Percentiles rank a stretch among this genome's conserved stretches.
phyloP scores from a whole-genome alignment of 768 basidiomycete species.

The Mycena rosella region DNA sequence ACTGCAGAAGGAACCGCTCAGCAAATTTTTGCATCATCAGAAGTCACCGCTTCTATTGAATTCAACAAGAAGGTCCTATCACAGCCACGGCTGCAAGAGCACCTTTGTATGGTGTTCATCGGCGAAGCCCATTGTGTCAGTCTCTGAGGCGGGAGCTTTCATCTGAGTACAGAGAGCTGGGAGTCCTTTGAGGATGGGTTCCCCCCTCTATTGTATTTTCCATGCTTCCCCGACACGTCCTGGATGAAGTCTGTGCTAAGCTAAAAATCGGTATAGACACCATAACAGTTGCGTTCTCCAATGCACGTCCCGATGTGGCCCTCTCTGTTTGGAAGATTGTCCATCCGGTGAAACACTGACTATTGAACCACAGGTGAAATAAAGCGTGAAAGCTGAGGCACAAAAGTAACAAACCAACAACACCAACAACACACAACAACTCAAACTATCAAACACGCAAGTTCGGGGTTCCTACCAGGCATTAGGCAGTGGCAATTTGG shows the following conservation, averaged over 20 bases:
- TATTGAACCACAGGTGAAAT: no score
- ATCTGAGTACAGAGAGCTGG: slow-evolving; percentile 14
- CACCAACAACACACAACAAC: no score
- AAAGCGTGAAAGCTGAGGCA: no score
- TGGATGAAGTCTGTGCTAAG: slow-evolving; percentile 3
- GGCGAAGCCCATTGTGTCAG: slow-evolving; percentile 8
- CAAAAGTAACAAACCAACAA: no score
- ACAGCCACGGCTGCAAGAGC: background rate
- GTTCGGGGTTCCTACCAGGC: no score
- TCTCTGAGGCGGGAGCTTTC: slow-evolving; percentile 8
- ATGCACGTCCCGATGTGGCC: slow-evolving; percentile 40
- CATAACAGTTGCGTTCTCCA: background rate
- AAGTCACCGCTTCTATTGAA: background rate
- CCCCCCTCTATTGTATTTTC: background rate
- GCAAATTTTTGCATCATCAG: slow-evolving; percentile 2
- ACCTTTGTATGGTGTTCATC: background rate
- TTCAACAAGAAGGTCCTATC: slow-evolving; percentile 6
- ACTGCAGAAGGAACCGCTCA: background rate
- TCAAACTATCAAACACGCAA: no score
- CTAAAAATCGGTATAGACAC: background rate
- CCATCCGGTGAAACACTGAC: no score
- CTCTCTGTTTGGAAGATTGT: slow-evolving; percentile 40
- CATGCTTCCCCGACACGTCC: background rate
- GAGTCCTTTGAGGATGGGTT: background rate
- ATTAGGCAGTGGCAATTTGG: no score